Evolutionary conservation across 2,329 filamentous ascomycete species (phyloP).

Genomic region (Epichloe sp.): DNA sequence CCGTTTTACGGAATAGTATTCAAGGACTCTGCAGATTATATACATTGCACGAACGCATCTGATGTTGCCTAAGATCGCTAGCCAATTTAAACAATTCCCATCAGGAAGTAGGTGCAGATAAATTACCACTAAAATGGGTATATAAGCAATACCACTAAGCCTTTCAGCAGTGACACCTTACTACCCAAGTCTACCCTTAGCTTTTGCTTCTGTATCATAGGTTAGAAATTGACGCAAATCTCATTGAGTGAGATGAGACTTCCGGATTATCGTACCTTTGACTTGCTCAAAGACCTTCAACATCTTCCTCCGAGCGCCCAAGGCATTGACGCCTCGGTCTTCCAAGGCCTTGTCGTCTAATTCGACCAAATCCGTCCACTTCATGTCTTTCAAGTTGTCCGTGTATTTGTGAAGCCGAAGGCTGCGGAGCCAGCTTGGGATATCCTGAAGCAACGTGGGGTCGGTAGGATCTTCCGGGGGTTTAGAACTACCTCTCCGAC

Average conservation of each 20-base stretch:
- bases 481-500: conserved; percentile 87
- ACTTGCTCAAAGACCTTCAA: conserved; percentile 98
- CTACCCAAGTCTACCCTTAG: conserved; percentile 54
- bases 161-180: not conserved
- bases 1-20: not conserved
- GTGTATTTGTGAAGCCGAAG: conserved; percentile 97
- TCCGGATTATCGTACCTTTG: conserved; percentile 39
- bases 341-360: conserved; percentile 89
- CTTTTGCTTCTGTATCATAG: conserved; percentile 47
- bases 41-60: not conserved
- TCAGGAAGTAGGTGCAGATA: not conserved
- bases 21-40: not conserved
- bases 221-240: conserved; percentile 9
- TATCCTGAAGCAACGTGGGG: conserved; percentile 77
- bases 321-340: conserved; percentile 83
- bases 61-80: not conserved
- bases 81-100: not conserved
- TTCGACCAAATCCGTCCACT: conserved; percentile 87
- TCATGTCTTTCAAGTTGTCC: conserved; percentile 92
- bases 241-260: not conserved
- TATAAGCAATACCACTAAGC: not conserved
- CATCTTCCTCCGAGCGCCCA: conserved; percentile 94
- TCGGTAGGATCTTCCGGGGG: conserved; percentile 98
- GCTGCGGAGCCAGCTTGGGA: conserved; percentile 90
- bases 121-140: not conserved